Conservation (phyloP, 495 filamentous ascomycete genomes). For the Antarctomyces pellizariae region DNA sequence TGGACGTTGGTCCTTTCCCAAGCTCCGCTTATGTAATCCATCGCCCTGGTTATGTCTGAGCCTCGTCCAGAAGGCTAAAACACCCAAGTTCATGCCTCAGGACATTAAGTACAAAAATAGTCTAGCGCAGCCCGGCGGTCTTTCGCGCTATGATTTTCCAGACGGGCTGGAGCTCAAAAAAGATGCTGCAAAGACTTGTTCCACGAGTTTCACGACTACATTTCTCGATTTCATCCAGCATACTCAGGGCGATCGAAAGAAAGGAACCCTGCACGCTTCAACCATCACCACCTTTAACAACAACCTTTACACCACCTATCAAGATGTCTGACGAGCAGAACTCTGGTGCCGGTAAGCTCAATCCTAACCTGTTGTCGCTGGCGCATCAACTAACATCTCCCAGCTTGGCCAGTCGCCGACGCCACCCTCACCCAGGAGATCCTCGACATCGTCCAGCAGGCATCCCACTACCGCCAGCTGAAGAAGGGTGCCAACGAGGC, state of each 20-base stretch:
- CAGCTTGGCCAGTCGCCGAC: constrained; percentile 84
- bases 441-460: constrained; percentile 74
- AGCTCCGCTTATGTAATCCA: no score
- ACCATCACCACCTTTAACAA: neutral
- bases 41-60: no score
- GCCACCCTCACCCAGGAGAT: constrained; percentile 48
- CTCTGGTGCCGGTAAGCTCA: constrained; percentile 17
- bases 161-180: no score
- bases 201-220: no score
- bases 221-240: constrained; percentile 4
- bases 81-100: no score
- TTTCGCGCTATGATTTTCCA: no score
- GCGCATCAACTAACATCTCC: constrained; percentile 2
- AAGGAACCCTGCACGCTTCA: constrained; percentile 29
- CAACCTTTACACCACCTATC: constrained; percentile 6
- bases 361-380: neutral
- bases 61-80: no score
- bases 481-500: constrained; percentile 70
- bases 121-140: no score
- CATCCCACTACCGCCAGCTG: constrained; percentile 57
- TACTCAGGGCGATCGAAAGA: constrained; percentile 32
- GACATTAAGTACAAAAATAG: no score
- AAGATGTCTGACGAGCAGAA: constrained; percentile 27
- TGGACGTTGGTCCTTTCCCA: no score
- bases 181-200: no score